phyloP scores from a whole-genome alignment of 352 stramenopile genomes.

The Thraustochytrium sp. region DNA sequence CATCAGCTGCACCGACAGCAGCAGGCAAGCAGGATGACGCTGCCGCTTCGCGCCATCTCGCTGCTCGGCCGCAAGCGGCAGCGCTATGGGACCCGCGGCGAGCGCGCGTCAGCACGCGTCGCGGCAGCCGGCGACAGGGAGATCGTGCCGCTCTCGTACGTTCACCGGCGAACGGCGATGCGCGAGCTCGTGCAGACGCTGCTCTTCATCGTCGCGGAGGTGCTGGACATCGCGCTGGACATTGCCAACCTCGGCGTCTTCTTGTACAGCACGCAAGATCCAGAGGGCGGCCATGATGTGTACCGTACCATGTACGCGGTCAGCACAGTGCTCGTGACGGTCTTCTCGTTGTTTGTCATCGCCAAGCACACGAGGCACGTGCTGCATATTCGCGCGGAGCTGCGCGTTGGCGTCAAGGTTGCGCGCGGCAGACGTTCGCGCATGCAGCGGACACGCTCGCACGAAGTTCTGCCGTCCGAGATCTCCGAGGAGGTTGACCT shows the following conservation, averaged over 20 bases:
- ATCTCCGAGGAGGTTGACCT: background rate
- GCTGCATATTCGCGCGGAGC: background rate
- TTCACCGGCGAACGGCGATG: background rate
- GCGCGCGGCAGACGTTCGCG: background rate
- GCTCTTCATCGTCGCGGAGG: background rate
- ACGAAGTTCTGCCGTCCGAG: background rate
- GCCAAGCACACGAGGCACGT: background rate
- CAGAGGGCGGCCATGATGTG: background rate
- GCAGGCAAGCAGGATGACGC: no score
- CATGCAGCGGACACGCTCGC: background rate
- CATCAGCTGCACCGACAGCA: no score
- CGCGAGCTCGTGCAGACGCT: slow-evolving; percentile 4
- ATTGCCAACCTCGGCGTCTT: background rate
- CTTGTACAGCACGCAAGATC: background rate
- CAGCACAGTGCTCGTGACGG: background rate
- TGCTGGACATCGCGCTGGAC: background rate
- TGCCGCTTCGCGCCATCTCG: no score
- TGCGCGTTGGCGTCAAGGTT: background rate
- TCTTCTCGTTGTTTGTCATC: background rate
- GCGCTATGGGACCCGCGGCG: no score
- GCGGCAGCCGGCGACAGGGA: no score
- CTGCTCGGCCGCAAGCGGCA: no score
- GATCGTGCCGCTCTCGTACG: background rate
- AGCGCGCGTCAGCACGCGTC: no score
- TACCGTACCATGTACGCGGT: background rate